These are phyloP conservation scores for Gaeumannomyces sp. DNA, from an alignment of 2,329 filamentous ascomycete species.

Conservation along the genomic window DNA sequence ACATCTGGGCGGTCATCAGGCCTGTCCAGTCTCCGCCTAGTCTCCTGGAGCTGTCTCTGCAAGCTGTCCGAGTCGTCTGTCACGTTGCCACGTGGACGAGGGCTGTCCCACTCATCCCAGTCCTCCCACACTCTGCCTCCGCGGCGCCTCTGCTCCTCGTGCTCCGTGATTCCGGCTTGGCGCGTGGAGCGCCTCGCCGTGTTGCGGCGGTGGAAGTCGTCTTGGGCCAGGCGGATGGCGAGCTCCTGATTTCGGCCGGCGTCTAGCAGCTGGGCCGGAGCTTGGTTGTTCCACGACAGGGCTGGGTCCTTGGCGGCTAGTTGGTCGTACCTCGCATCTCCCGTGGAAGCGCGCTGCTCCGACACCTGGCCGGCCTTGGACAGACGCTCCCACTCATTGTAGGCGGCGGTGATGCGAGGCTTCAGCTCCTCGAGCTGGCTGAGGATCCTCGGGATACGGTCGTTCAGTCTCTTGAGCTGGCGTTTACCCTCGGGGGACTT, in stretches of 20 bases:
- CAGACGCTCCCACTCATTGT: conserved; percentile 54
- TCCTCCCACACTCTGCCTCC: conserved; percentile 38
- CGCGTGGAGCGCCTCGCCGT: conserved; percentile 51
- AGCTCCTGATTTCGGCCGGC: conserved; percentile 67
- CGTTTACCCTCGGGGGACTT: conserved; percentile 59
- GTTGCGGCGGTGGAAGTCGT: conserved; percentile 64
- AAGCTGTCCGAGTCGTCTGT: conserved; percentile 36
- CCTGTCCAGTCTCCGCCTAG: conserved; percentile 39
- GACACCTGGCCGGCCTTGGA: conserved; percentile 6
- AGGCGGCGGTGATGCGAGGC: conserved; percentile 66
- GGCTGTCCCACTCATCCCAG: conserved; percentile 28
- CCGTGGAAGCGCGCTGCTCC: not conserved
- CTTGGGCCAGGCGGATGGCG: conserved; percentile 68
- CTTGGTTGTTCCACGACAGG: conserved; percentile 35
- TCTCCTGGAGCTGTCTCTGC: conserved; percentile 46
- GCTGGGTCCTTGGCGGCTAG: conserved; percentile 55
- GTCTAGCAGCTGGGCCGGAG: conserved; percentile 54
- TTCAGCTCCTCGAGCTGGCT: conserved; percentile 71
- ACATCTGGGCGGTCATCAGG: conserved; percentile 20
- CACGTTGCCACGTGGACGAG: not conserved
- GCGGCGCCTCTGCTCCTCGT: conserved; percentile 51
- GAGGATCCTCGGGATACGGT: conserved; percentile 52
- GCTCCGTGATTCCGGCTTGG: conserved; percentile 49
- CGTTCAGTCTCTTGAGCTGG: conserved; percentile 48
- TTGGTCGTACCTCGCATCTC: conserved; percentile 31